phyloP scores from a whole-genome alignment of 441 rosid species.

The Pelargonium citronellum region DNA sequence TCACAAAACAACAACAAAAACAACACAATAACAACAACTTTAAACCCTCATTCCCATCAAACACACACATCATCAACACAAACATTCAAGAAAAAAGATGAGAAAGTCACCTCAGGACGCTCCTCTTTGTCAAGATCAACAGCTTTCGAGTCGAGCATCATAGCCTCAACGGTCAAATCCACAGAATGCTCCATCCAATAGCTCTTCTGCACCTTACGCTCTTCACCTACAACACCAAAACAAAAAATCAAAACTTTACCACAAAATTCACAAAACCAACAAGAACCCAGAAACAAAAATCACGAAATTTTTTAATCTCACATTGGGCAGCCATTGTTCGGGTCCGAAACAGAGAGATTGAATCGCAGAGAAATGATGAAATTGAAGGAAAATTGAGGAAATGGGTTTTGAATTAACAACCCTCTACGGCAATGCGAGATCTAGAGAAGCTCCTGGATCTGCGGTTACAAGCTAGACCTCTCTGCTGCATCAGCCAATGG shows the following conservation, averaged over 20 bases:
- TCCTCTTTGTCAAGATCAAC: conserved; percentile 95
- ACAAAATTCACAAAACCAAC: conserved; percentile 10
- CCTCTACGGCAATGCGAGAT: conserved; percentile 70
- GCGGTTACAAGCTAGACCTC: conserved; percentile 50
- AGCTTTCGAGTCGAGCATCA: conserved; percentile 94
- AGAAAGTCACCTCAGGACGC: conserved; percentile 67
- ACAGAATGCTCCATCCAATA: conserved; percentile 83
- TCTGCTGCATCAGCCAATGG: conserved; percentile 53
- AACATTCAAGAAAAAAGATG: not conserved
- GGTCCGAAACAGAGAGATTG: not conserved
- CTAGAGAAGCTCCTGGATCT: conserved; percentile 84
- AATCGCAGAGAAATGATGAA: not conserved
- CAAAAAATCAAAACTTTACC: too few relatives aligned
- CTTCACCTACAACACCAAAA: conserved; percentile 34
- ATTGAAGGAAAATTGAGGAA: not conserved
- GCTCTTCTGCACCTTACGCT: conserved; percentile 68
- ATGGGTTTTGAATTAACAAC: conserved; percentile 27
- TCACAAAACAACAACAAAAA: not conserved
- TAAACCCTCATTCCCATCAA: too few relatives aligned
- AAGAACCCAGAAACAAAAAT: not conserved
- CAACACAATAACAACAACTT: not conserved
- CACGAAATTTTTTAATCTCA: conserved; percentile 18
- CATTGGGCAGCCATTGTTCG: conserved; percentile 40
- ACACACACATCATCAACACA: not conserved
- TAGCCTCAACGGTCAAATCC: conserved; percentile 71